Percentiles rank a stretch among this genome's conserved stretches.
Conservation (phyloP, 257 asterid genomes). For the Orobanche coerulescens region DNA sequence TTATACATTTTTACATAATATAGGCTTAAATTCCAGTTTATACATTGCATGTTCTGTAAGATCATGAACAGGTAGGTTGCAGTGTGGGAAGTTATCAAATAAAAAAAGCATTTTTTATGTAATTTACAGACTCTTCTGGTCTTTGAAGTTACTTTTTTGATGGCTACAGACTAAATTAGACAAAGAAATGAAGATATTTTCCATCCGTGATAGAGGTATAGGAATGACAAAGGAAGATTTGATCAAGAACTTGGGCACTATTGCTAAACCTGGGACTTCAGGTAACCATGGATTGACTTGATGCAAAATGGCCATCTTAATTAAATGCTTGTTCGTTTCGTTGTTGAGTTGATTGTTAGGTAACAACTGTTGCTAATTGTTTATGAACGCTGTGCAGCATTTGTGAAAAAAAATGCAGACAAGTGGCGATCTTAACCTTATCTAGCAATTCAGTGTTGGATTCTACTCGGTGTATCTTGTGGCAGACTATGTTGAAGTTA, state of each 20-base stretch:
- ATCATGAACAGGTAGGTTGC: neutral
- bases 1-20: too few relatives aligned
- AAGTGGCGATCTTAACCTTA: constrained; percentile 86
- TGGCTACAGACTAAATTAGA: constrained; percentile 72
- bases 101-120: neutral
- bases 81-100: neutral
- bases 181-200: constrained; percentile 79
- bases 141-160: neutral
- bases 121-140: neutral
- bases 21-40: too few relatives aligned
- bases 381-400: constrained; percentile 43
- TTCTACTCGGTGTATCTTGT: constrained; percentile 93
- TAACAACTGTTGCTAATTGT: neutral
- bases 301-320: neutral
- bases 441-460: constrained; percentile 97
- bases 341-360: neutral
- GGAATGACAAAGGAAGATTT: constrained; percentile 98
- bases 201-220: constrained; percentile 87
- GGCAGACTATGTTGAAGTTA: constrained; percentile 89
- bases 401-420: constrained; percentile 95
- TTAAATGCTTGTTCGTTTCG: neutral
- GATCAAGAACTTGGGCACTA: constrained; percentile 93
- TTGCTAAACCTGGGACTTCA: constrained; percentile 97
- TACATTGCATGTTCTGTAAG: too few relatives aligned
- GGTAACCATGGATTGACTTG: constrained; percentile 33